phyloP scores from a whole-genome alignment of 1,284 basidiomycete genomes.

The Cutaneotrichosporon arboriforme region DNA sequence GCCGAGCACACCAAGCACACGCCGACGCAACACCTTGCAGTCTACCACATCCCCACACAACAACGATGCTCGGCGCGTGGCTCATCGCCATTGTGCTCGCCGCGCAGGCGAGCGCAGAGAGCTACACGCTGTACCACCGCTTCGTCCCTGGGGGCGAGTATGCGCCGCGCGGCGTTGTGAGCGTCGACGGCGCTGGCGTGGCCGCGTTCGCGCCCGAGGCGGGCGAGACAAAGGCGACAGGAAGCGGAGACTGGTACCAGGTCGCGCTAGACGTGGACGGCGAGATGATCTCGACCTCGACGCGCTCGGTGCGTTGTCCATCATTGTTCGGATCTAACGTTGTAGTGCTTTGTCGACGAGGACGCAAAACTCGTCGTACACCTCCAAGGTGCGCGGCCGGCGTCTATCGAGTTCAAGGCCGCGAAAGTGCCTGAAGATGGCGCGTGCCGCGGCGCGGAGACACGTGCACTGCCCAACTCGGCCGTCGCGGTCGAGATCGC shows the following conservation, averaged over 20 bases:
- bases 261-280: conserved; percentile 14
- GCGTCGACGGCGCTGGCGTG: neutral
- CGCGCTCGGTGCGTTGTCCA: conserved; percentile 15
- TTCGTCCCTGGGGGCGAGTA: conserved; percentile 6
- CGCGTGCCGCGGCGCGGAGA: neutral
- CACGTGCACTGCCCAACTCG: neutral
- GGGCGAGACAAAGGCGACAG: neutral
- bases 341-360: conserved; percentile 8
- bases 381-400: neutral
- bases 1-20: too few relatives aligned
- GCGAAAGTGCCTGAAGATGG: neutral
- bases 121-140: conserved; percentile 20
- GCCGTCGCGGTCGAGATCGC: neutral
- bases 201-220: neutral
- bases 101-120: conserved; percentile 2
- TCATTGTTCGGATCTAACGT: neutral
- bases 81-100: conserved; percentile 10
- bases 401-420: conserved; percentile 14
- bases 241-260: conserved; percentile 15
- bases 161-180: conserved; percentile 11
- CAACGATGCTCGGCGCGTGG: conserved; percentile 9
- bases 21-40: neutral
- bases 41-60: neutral
- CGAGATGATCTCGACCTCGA: conserved; percentile 11
- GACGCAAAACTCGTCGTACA: conserved; percentile 7